Evolutionary conservation across 179 eudicot genomes (phyloP), one percentile per base, ranked within the genome.

Genomic region (Beta macrorhiza): DNA sequence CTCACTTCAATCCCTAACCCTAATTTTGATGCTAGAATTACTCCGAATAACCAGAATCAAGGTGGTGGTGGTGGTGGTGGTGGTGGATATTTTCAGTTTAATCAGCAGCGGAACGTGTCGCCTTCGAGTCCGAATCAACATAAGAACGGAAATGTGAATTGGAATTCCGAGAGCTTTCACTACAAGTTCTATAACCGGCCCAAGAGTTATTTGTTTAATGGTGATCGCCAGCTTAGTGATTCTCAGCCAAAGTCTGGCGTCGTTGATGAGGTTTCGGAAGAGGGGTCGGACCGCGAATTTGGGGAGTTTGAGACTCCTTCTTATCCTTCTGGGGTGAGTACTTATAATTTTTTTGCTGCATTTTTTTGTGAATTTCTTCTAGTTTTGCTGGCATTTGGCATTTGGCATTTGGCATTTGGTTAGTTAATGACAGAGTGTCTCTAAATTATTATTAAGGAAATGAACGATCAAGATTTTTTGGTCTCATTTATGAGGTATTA

Each of bases 291-390:
- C 62, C 81, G 83, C 56, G 88, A 82, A 67, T 74, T 87, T 11
- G 87, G 82, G 80, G 90, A 79, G 51, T 81, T 85, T 65, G 88
- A 88, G 85, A 79, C 84, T 44, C 75, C 87, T 22, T 70, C 81
- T 15, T 79, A 80, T 83, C 79, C 89, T 37, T 51, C 67, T 63
- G 81, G 76, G 71, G 93, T 86, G 77, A 86, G 90, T 83, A 14
- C 7, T 53, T 14, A 0, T 16, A 14, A 59, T 0, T 5, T 62
- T 29, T 76, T 64, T 22, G 19, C 7, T 52, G 55, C 80, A 49
- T 68, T 61, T 72, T 29, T 0, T 4, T 62, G 3, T 73, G 20
- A 45, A n/a, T 12, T 49, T n/a, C 49, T 5, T 51, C 10, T 22
- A 51, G 15, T 72, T 10, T 72, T 72, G 75, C 75, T 72, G 75